Evolutionary conservation across 345 rosid genomes (phyloP).

Genomic region (Eucalyptus albens): DNA sequence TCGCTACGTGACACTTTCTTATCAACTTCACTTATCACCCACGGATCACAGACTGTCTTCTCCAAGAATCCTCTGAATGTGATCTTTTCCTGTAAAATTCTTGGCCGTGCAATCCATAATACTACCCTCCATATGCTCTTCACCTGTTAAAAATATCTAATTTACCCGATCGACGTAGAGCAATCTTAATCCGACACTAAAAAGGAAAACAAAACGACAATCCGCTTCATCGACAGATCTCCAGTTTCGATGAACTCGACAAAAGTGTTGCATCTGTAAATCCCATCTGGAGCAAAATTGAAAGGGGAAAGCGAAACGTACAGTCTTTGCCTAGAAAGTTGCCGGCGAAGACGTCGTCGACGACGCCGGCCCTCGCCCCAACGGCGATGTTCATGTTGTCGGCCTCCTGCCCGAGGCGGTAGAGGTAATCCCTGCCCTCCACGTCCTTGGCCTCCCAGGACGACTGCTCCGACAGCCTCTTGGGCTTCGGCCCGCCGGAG

Average conservation of each 20-base stretch:
- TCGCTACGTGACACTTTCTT: neutral
- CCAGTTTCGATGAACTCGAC: neutral
- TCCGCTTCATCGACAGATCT: neutral
- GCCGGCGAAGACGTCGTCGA: constrained; percentile 76
- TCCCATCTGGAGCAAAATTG: neutral
- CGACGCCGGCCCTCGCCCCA: constrained; percentile 71
- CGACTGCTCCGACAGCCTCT: constrained; percentile 66
- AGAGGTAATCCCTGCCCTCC: constrained; percentile 71
- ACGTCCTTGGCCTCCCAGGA: constrained; percentile 86
- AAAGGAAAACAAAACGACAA: neutral
- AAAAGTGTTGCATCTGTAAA: neutral
- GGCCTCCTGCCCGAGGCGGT: constrained; percentile 74
- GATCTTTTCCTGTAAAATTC: neutral
- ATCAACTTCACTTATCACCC: neutral
- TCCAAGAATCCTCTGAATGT: neutral
- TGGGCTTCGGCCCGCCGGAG: neutral
- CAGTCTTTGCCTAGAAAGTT: constrained; percentile 88
- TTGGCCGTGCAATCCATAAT: neutral
- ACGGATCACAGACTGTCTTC: neutral
- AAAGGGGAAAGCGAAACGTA: neutral
- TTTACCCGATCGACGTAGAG: neutral
- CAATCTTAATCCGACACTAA: neutral
- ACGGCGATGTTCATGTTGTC: constrained; percentile 85
- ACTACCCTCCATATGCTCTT: neutral
- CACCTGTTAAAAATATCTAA: neutral